A percentile compares a stretch with the other conserved stretches of the same genome.
Conservation (phyloP, 2,329 filamentous ascomycete genomes). For the Paecilomyces dactylethromorphus region DNA sequence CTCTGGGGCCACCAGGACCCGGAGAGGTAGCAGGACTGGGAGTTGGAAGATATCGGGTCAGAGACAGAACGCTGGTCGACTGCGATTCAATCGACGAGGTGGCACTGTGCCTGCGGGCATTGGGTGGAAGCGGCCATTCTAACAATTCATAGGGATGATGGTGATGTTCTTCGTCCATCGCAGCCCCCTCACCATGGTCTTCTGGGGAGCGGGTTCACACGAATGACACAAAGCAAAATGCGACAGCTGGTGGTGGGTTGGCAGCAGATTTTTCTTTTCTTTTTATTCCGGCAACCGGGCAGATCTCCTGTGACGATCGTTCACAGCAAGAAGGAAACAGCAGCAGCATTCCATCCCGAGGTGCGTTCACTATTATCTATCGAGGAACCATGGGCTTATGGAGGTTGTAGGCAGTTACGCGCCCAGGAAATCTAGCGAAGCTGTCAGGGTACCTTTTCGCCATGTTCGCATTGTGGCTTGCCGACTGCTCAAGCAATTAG, state of each 20-base stretch:
- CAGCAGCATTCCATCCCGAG: not conserved
- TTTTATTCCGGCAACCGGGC: not conserved
- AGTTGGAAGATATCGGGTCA: slow-evolving; percentile 17
- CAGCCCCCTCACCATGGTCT: not conserved
- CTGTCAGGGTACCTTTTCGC: not conserved
- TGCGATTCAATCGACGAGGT: slow-evolving; percentile 24
- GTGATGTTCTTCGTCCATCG: not conserved
- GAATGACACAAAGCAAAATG: not conserved
- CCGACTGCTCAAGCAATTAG: not conserved
- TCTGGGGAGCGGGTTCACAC: not conserved
- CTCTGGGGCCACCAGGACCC: slow-evolving; percentile 12
- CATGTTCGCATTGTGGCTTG: not conserved
- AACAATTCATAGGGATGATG: slow-evolving; percentile 11
- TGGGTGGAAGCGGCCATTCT: slow-evolving; percentile 22
- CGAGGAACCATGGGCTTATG: not conserved
- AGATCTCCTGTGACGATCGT: not conserved
- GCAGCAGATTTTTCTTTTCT: too few species aligned
- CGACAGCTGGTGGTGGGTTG: too few species aligned
- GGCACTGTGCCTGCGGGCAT: slow-evolving; percentile 6
- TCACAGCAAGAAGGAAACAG: not conserved
- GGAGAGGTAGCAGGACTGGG: slow-evolving; percentile 21
- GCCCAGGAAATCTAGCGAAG: not conserved
- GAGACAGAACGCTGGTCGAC: slow-evolving; percentile 22
- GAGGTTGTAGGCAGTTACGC: not conserved
- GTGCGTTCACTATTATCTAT: not conserved